Base-by-base conservation (phyloP, 2,329 filamentous ascomycete species). In the Leptographium radiaticola region DNA sequence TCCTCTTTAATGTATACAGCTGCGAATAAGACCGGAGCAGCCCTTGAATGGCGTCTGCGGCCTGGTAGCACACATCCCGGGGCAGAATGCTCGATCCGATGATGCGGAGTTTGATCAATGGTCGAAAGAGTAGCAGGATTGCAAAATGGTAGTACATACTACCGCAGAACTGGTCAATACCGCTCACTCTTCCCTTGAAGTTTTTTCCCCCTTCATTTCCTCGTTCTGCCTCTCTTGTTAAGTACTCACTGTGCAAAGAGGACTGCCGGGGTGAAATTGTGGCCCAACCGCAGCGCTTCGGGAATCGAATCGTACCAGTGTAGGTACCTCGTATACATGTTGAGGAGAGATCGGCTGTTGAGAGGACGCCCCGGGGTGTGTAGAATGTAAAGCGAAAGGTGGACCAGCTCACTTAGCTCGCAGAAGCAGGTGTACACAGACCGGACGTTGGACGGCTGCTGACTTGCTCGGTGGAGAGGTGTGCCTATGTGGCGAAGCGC, bases 141-240 rank as follows among this genome's bases (percentile, higher is more conserved):
- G 80, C 77, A 57, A 82, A 83, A 61, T 86, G 77, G 62, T 86
- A 85, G 58, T 86, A 81, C 81, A 86, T 83, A 64, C 80, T 83
- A 55, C 7, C 43, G 34, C 20, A 43, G 45, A 48, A 10, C 13
- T 12, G 18, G 49, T 42, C 49, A 50, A 33, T 25, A n/a, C 10
- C n/a, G 36, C 9, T 38, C 4, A 20, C 13, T 7, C 12, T 49
- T 43, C 3, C 15, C 25, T 25, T 25, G 3, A 25, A 25, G 25
- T 25, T 25, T 2, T 36, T 18, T 11, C 15, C 5, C 1, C 5
- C 13, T 11, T 5, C 11, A 12, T 34, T 25, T 30, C 9, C 25
- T 47, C 18, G 4, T 8, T 31, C 8, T n/a, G 16, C 12, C n/a
- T 38, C 13, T 36, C 6, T 36, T 38, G 16, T 30, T 5, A 12